Evolutionary conservation across 1,284 basidiomycete species (phyloP).

Genomic region (Rhodotorula sp.): DNA sequence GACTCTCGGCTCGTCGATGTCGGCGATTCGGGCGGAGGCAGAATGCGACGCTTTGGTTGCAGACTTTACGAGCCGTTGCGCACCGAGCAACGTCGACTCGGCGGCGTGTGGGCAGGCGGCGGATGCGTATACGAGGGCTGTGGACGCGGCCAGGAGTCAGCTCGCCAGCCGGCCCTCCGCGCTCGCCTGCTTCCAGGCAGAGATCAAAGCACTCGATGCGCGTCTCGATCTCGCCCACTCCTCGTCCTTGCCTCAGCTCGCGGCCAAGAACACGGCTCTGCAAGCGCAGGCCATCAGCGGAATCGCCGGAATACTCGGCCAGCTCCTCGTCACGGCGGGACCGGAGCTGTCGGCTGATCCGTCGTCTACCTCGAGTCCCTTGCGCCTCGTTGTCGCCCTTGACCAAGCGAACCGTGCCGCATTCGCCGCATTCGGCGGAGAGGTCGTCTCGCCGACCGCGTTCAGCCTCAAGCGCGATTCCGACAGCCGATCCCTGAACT

Average conservation of each 20-base stretch:
- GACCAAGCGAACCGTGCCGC: slow-evolving; percentile 25
- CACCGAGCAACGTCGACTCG: neutral
- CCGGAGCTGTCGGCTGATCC: neutral
- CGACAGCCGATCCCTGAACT: neutral
- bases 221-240: slow-evolving; percentile 13
- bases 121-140: slow-evolving; percentile 19
- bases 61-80: neutral
- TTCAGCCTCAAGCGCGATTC: slow-evolving; percentile 29
- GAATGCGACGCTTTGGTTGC: slow-evolving; percentile 17
- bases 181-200: slow-evolving; percentile 20
- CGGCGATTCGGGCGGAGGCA: slow-evolving; percentile 3
- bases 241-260: slow-evolving; percentile 20
- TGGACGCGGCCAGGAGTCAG: slow-evolving; percentile 4
- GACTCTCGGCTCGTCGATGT: neutral
- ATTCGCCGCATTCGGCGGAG: slow-evolving; percentile 15
- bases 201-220: slow-evolving; percentile 19
- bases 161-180: slow-evolving; percentile 19
- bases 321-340: neutral
- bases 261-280: slow-evolving; percentile 5
- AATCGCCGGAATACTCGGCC: slow-evolving; percentile 26
- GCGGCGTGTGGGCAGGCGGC: neutral
- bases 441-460: neutral
- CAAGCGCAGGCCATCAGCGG: slow-evolving; percentile 23
- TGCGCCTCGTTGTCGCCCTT: slow-evolving; percentile 15
- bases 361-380: too few relatives aligned